These are phyloP conservation scores for Phaeoacremonium minimum DNA, from an alignment of 2,329 filamentous ascomycete genomes.

Conservation along the genomic window DNA sequence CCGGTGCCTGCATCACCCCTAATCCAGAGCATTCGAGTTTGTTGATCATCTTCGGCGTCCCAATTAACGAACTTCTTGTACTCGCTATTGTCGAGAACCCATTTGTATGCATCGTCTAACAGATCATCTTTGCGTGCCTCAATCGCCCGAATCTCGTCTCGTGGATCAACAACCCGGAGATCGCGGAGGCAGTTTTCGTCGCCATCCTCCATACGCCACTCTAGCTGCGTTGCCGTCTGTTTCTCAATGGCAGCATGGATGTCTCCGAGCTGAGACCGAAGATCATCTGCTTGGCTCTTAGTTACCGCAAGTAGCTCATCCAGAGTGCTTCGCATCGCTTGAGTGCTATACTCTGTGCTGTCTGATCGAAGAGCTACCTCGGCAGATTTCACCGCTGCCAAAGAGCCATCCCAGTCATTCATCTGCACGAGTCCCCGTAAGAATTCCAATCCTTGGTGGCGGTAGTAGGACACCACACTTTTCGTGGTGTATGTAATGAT, in stretches of 20 bases:
- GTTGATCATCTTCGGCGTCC: conserved; percentile 7
- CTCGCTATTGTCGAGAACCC: conserved; percentile 22
- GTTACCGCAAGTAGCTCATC: no score
- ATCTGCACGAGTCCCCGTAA: conserved; percentile 21
- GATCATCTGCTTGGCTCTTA: no score
- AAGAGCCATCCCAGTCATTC: conserved; percentile 27
- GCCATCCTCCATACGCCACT: neutral
- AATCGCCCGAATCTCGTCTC: conserved; percentile 14
- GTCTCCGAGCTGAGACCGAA: no score
- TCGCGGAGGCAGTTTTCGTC: conserved; percentile 3
- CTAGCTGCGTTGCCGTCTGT: neutral
- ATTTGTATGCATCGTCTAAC: conserved; percentile 22
- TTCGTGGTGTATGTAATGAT: conserved; percentile 35
- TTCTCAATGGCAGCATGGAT: no score
- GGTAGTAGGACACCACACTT: conserved; percentile 30
- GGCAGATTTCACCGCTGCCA: conserved; percentile 20
- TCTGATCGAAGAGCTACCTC: conserved; percentile 13
- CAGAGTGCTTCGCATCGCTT: no score
- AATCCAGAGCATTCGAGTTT: conserved; percentile 23
- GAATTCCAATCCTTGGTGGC: conserved; percentile 18
- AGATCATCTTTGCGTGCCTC: conserved; percentile 16
- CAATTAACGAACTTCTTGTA: conserved; percentile 24
- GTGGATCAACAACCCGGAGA: conserved; percentile 10
- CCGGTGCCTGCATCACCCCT: conserved; percentile 28
- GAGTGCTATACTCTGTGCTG: neutral